Base-by-base conservation (phyloP, 1,284 basidiomycete genomes). In the Dichomitus squalens region DNA sequence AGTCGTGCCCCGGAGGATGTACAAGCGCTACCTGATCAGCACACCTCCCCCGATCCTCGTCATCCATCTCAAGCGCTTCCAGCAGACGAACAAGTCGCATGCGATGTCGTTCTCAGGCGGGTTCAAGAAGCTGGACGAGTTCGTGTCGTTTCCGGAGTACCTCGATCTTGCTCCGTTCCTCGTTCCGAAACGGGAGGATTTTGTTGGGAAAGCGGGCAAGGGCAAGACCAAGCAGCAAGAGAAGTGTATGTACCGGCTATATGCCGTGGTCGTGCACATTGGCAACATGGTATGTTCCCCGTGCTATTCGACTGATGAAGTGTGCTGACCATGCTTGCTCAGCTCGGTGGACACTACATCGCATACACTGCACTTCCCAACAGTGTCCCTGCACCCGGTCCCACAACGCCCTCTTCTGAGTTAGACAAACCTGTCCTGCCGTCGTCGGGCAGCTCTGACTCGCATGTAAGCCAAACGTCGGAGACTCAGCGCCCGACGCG, bases 61-160 rank as follows among this genome's bases (percentile, higher is more conserved):
- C 52, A 85, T 98, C 59, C 95, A 98, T 66, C 81, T 97, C 50
- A 98, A 97, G 76, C 84, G 95, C 33, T 98, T 98, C 77, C 93
- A 96, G 72, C 92, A 95, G 72, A 73, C 82, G 48, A 71, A 77
- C 55, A 78, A 79, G 73, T 68, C 72, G 43, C 74, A 80, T 35
- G 68, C 85, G 68, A 72, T 81, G 61, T 80, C 82, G 27, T 85
- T 86, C 68, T 83, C 81, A 52, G 79, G 79, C 51, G 70, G 71
- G 21, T 88, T 92, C 75, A 94, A 91, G 75, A 95, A 95, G 74
- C 70, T 95, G 57, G 95, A 97, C 61, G 91, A 94, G 68, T 91
- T 85, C 61, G 86, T 97, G 23, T 84, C 90, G 39, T 97, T 96
- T 73, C 95, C 95, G 0, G 90, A 94, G 69, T 80, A 81, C 58